Base-by-base conservation (phyloP, 768 basidiomycete genomes). In the Rhodotorula kratochvilovae region DNA sequence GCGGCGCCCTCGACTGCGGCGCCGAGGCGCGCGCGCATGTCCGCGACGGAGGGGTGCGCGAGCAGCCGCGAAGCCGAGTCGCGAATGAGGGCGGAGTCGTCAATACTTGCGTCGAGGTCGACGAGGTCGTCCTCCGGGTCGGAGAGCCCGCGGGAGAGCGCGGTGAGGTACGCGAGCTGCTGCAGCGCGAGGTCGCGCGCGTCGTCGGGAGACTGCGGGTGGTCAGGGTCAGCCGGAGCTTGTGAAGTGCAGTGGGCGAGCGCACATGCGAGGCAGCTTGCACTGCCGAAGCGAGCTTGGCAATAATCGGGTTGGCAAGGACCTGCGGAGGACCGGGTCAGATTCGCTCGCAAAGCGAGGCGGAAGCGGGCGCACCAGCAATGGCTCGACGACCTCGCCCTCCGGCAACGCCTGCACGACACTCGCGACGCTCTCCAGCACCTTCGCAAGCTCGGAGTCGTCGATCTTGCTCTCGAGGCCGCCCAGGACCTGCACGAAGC, bases 101-200 rank as follows among this genome's bases (percentile, higher is more conserved):
- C 80, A 17, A 75, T 33, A 12, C 63, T 63, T 0, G 74, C 77
- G 33, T 79, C 77, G 5, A 80, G 72, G 66, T 82, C 81, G 63
- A 82, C 78, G 29, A 82, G 77, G 59, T 83, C 82, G 65, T 80
- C 81, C 31, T 83, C 82, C 1, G 80, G 78, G 1, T 81, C 80
- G 1, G 82, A 74, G 15, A 83, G 76, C 7, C 82, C 82, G 45
- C 80, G 80, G 43, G 81, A 80, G 61, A 80, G 80, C 8, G 83
- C 81, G 0, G 81, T 79, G n/a, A 83, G 77, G n/a, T 79, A 78
- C 42, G 76, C 68, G 36, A 82, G 73, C 21, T 81, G 77, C 25
- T 81, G 79, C 21, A 82, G 67, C 35, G 76, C 66, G 8, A 77
- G 69, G 6, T 75, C 70, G 35, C 77, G 77, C 0, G 79, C 76